Evolutionary conservation across 2,329 filamentous ascomycete genomes (phyloP), one percentile per base, ranked within the genome.

Genomic region (Colletotrichum magnum): DNA sequence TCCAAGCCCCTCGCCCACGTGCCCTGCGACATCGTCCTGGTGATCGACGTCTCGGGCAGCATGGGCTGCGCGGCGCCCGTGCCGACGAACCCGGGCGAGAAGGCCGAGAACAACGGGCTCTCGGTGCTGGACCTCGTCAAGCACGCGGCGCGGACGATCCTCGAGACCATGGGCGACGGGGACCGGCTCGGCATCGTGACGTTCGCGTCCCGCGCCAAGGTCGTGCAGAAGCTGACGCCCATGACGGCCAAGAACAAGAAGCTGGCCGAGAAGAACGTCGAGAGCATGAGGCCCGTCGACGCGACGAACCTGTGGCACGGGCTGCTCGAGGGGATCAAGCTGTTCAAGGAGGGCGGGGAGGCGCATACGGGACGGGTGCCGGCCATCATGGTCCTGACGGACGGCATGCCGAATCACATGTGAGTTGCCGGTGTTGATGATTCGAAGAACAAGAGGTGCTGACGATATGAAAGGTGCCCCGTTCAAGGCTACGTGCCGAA

Each of bases 271-370:
- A 69, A 74, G 3, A 83, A 79, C 6, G 84, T 90, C 21, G 77
- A 83, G 24, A 63, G 52, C 0, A 82, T 90, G 75, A 24, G 45
- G 1, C 75, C 82, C 0, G 62, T 77, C 0, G 76, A 76, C 12
- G 73, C 76, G 3, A 90, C 88, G 0, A 90, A 90, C 70, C 77
- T 91, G 1, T 91, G 88, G 88, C 80, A 85, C 6, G 89, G 88
- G 2, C 81, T 91, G 28, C 73, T 79, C 1, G 76, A 83, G n/a
- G 87, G 86, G 0, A 77, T 90, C 47, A 77, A 80, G 41, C 75
- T 88, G 0, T 87, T 90, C 65, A 73, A 79, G 0, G 61, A 76
- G 7, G 62, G 74, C 5, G 65, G 70, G 4, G 73, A 79, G 2
- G 69, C 64, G 0, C 64, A 72, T 2, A 77, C 76, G 12, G 76